Base-by-base conservation (phyloP, 331 rosid genomes). In the Telfairia occidentalis region DNA sequence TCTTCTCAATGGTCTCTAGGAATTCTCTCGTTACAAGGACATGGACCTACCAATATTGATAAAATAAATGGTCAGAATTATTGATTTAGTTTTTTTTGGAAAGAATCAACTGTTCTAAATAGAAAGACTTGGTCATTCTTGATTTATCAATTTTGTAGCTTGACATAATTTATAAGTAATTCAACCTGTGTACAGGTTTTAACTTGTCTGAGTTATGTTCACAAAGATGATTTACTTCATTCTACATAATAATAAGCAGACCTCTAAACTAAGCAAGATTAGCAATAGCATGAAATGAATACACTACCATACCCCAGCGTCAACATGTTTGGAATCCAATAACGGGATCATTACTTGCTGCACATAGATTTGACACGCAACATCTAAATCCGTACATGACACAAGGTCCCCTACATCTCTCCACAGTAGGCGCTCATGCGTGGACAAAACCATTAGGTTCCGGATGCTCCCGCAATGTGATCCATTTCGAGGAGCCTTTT, bases 331-430 rank as follows among this genome's bases (percentile, higher is more conserved):
- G 75, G 91, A 77, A 74, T 97, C 99, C 76, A 91, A 80, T 59
- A 89, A 88, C 52, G 93, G 97, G 79, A 79, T 80, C 89, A 95
- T 87, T 43, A 95, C 85, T 35, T 85, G 86, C 81, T 77, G 76
- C 32, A 86, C 92, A 64, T 75, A 92, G 5, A 83, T 34, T 42
- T 84, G 89, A 71, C 82, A 55, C 5, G 87, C 88, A 69, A 64
- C 61, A 60, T 87, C 96, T 60, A 73, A 82, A 78, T 83, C 85
- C 5, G 92, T 38, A 66, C 93, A 83, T 7, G 89, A 85, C 16
- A 57, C 54, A 64, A 87, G 77, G 37, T 66, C 85, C 29, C 78
- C 85, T 1, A 80, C 50, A 52, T 90, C 96, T 67, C 83, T 87
- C 99, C 97, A 95, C 45, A 90, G 74, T n/a, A 83, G 82, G 26